These are phyloP conservation scores for Beauveria caledonica DNA, from an alignment of 2,329 filamentous ascomycete species.

Conservation along the genomic window DNA sequence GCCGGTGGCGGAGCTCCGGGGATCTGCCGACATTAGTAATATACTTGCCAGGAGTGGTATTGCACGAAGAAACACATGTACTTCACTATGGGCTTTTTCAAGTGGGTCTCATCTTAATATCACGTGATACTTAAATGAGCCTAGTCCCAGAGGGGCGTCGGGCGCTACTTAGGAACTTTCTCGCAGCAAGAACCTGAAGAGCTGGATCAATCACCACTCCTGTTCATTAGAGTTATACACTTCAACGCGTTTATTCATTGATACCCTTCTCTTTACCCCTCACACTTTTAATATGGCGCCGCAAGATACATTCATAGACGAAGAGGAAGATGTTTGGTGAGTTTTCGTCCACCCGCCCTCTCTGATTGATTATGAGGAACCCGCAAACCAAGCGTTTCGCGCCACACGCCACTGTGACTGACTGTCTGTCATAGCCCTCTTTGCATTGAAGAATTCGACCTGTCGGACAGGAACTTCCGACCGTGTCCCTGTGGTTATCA, in stretches of 20 bases:
- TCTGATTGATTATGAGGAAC: background rate
- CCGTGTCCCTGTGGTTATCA: constrained; percentile 98
- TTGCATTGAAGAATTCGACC: constrained; percentile 97
- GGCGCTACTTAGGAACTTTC: constrained; percentile 9
- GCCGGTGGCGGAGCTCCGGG: constrained; percentile 17
- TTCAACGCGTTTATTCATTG: constrained; percentile 15
- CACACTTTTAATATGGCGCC: constrained; percentile 47
- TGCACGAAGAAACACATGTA: background rate
- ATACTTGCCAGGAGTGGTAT: constrained; percentile 13
- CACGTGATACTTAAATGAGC: constrained; percentile 12
- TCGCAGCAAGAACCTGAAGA: constrained; percentile 5
- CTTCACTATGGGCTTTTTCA: constrained; percentile 6
- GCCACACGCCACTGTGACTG: constrained; percentile 15
- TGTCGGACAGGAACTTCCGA: constrained; percentile 93
- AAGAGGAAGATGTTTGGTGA: constrained; percentile 63
- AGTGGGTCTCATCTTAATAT: background rate
- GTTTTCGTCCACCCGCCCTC: constrained; percentile 17
- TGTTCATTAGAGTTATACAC: constrained; percentile 15
- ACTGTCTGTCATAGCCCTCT: constrained; percentile 60
- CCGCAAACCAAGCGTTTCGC: constrained; percentile 9
- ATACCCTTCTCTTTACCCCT: constrained; percentile 16
- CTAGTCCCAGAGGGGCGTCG: constrained; percentile 2
- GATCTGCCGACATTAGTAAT: constrained; percentile 21
- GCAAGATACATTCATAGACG: constrained; percentile 63
- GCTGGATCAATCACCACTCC: constrained; percentile 13